Evolutionary conservation across 2,329 filamentous ascomycete genomes (phyloP).

Genomic region (Botrytis fabae): DNA sequence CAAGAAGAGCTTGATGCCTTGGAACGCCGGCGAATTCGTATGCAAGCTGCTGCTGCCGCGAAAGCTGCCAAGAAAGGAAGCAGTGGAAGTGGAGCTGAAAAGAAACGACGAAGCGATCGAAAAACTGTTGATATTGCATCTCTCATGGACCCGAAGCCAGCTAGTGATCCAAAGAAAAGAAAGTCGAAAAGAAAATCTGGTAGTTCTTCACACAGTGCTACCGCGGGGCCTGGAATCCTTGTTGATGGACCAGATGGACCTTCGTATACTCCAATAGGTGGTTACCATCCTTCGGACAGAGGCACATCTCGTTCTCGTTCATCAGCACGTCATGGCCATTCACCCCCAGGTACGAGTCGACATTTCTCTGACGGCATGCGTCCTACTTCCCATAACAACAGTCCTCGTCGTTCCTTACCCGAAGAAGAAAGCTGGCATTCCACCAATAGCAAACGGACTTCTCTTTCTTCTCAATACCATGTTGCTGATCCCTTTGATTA

Average conservation of each 20-base stretch:
- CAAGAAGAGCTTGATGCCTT: conserved; percentile 79
- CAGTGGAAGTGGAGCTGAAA: conserved; percentile 36
- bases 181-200: conserved; percentile 38
- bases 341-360: conserved; percentile 32
- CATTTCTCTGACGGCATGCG: conserved; percentile 38
- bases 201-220: conserved; percentile 35
- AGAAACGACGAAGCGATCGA: conserved; percentile 34
- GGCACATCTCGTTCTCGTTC: conserved; percentile 41
- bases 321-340: conserved; percentile 28
- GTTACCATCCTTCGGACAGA: conserved; percentile 41
- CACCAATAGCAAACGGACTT: conserved; percentile 42
- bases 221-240: conserved; percentile 47
- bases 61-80: conserved; percentile 32
- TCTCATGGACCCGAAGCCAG: conserved; percentile 27
- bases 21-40: conserved; percentile 64
- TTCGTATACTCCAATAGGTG: conserved; percentile 48
- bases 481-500: conserved; percentile 43
- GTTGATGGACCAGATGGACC: conserved; percentile 50
- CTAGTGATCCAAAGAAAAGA: conserved; percentile 33
- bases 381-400: conserved; percentile 43
- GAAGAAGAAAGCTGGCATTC: conserved; percentile 50
- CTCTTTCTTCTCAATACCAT: conserved; percentile 38
- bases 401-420: conserved; percentile 44
- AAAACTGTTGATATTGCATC: conserved; percentile 35
- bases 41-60: conserved; percentile 41